Conservation (phyloP, 2,329 filamentous ascomycete genomes). For the Fusarium redolens region DNA sequence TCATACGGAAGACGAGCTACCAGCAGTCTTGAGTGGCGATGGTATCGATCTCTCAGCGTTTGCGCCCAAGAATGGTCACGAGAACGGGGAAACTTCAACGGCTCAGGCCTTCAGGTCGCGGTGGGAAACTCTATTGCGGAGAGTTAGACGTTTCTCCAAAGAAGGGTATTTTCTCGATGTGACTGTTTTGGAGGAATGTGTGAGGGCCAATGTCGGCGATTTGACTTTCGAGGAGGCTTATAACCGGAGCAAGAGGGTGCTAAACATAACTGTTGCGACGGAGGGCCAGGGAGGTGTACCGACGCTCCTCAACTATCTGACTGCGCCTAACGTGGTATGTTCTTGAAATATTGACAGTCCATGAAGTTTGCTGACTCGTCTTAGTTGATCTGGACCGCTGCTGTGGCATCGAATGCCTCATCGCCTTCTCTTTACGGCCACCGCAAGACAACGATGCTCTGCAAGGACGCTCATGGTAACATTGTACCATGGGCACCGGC, state of each 20-base stretch:
- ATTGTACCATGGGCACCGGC: constrained; percentile 79
- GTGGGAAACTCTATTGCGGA: constrained; percentile 72
- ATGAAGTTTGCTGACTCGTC: constrained; percentile 16
- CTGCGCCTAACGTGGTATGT: constrained; percentile 89
- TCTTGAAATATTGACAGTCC: background rate
- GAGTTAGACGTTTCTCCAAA: constrained; percentile 74
- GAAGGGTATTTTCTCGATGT: constrained; percentile 89
- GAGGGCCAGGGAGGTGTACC: constrained; percentile 80
- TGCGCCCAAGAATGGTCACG: constrained; percentile 53
- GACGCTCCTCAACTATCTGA: constrained; percentile 90
- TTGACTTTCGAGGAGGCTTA: constrained; percentile 95
- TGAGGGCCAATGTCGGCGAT: constrained; percentile 86
- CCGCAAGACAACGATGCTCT: constrained; percentile 74
- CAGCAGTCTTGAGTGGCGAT: constrained; percentile 79
- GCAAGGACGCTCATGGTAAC: constrained; percentile 78
- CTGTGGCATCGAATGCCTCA: constrained; percentile 78
- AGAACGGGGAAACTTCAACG: constrained; percentile 48
- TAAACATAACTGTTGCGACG: constrained; percentile 92
- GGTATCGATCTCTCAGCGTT: constrained; percentile 88
- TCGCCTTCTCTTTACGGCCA: constrained; percentile 73
- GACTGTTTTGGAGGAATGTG: constrained; percentile 82
- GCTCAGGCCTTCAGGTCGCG: constrained; percentile 55
- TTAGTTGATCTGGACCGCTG: constrained; percentile 83
- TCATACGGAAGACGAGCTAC: constrained; percentile 86
- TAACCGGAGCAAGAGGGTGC: constrained; percentile 81